Evolutionary conservation across 2,329 filamentous ascomycete species (phyloP).

Genomic region (Colletotrichum camelliae): DNA sequence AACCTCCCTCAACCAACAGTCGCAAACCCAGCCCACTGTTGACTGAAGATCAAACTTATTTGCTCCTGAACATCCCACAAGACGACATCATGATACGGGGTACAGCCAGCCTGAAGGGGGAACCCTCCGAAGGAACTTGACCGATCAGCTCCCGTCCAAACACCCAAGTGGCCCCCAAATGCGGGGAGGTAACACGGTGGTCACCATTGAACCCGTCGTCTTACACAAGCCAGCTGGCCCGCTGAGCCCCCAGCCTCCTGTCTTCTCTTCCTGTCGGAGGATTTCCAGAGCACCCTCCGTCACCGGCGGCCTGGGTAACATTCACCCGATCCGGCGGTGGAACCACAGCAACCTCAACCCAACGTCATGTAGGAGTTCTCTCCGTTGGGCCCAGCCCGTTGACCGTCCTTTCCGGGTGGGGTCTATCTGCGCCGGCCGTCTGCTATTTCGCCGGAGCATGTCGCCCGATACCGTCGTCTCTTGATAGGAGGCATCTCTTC

Average conservation of each 20-base stretch:
- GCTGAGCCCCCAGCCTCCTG: neutral
- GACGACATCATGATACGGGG: neutral
- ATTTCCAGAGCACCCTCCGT: neutral
- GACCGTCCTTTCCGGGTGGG: neutral
- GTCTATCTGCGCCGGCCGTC: neutral
- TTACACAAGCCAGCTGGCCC: neutral
- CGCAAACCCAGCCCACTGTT: neutral
- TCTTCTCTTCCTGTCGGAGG: neutral
- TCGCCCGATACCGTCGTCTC: neutral
- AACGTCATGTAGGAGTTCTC: neutral
- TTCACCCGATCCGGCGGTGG: conserved; percentile 14
- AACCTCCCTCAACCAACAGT: neutral
- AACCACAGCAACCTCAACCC: neutral
- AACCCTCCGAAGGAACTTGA: neutral
- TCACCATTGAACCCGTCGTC: neutral
- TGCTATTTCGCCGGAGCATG: neutral
- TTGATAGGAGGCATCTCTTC: neutral
- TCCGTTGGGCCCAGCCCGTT: neutral
- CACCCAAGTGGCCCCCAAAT: neutral
- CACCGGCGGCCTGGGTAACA: conserved; percentile 8
- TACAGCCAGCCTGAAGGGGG: neutral
- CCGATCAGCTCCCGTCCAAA: neutral
- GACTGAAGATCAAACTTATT: neutral
- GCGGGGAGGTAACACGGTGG: neutral
- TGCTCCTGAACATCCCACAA: neutral